Base-by-base conservation (phyloP, 495 filamentous ascomycete genomes). In the Zalerion maritima region DNA sequence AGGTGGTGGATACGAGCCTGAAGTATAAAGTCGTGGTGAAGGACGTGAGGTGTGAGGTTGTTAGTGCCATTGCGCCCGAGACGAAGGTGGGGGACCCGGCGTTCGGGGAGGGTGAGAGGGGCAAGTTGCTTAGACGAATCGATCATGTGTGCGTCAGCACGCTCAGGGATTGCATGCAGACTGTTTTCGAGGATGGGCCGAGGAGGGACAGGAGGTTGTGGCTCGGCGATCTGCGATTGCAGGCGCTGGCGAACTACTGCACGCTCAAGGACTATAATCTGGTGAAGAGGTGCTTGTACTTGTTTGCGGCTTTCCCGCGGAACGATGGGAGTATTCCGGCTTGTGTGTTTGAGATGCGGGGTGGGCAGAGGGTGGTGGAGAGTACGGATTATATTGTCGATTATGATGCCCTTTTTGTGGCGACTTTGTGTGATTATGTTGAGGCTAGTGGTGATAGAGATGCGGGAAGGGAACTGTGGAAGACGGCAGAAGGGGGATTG, bases 121-220 rank as follows among this genome's bases (percentile, higher is more conserved):
- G 46, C 2, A 15, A 28, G 9, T 24, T 14, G 7, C 31, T 46
- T 6, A 43, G 46, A 22, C 21, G 34, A 3, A 41, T 39, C 17
- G 37, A 38, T n/a, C 33, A 38, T 10, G 18, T 39, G n/a, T n/a
- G n/a, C n/a, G n/a, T n/a, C n/a, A n/a, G n/a, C 9, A 50, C 46
- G 2, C 24, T 46, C 2, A 26, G 43, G 14, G 31, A 44, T 19
- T 50, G 46, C 20, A 50, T 50, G 46, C 44, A 46, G 18, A 42
- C 40, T 3, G 44, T 50, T 1, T 49, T 47, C 21, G 46, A 50
- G 27, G 43, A 50, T 23, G 46, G 46, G 1, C 46, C 46, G 10
- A 21, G 46, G 14, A 35, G 46, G 22, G 46, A 50, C 22, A 22
- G 46, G 14, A 23, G 46, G 18, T 14, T 50, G 5, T 50, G 46